phyloP scores from a whole-genome alignment of 116 monocot genomes.

The Trichopus zeylanicus region DNA sequence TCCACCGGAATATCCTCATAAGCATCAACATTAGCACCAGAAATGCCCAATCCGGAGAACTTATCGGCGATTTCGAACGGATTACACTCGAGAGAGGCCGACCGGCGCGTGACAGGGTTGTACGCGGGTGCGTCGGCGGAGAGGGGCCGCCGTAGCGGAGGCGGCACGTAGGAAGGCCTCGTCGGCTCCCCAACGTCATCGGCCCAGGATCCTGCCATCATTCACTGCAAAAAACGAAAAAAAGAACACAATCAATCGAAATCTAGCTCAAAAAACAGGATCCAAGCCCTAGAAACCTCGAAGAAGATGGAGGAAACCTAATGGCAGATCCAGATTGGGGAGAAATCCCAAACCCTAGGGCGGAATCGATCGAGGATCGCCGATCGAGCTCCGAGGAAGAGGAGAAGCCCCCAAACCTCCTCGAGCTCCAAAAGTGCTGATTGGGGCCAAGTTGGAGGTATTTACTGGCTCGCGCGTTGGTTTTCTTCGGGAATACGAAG shows the following conservation, averaged over 20 bases:
- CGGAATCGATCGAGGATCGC: not conserved
- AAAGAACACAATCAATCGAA: not conserved
- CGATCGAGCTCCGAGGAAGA: not conserved
- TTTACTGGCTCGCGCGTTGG: not conserved
- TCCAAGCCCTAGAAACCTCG: not conserved
- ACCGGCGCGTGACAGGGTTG: not conserved
- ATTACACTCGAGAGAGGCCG: not conserved
- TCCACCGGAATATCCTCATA: constrained; percentile 76
- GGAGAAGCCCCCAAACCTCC: not conserved
- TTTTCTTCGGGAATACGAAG: constrained; percentile 12
- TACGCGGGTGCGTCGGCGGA: not conserved
- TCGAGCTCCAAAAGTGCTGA: not conserved
- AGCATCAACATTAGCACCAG: constrained; percentile 32
- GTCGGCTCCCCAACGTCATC: constrained; percentile 6
- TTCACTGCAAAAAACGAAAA: not conserved
- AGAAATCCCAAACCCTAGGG: not conserved
- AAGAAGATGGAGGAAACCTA: not conserved
- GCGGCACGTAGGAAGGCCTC: constrained; percentile 25
- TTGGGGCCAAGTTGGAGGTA: not conserved
- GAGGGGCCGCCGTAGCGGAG: constrained; percentile 15
- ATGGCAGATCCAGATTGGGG: not conserved
- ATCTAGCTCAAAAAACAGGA: not conserved
- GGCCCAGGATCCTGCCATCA: constrained; percentile 12
- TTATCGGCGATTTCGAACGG: constrained; percentile 2
- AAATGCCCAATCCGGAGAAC: constrained; percentile 6